phyloP scores from a whole-genome alignment of 192 early-diverging fungal species.

The Umbelopsis vinacea region DNA sequence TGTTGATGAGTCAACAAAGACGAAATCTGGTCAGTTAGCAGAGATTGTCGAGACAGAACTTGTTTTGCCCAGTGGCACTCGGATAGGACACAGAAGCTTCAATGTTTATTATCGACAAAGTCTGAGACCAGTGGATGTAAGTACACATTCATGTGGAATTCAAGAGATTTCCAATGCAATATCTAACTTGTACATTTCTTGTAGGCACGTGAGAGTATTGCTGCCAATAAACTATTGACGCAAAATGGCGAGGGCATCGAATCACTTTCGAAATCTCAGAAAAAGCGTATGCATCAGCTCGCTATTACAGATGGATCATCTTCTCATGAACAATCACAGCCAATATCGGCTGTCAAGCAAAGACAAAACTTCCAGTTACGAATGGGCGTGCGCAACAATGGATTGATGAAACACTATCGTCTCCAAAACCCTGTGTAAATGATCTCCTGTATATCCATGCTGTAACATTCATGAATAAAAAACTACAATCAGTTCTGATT shows the following conservation, averaged over 20 bases:
- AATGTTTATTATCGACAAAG: constrained; percentile 83
- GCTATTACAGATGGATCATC: constrained; percentile 16
- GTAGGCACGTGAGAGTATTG: constrained; percentile 57
- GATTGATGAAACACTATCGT: constrained; percentile 21
- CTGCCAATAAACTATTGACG: constrained; percentile 73
- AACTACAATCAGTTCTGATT: neutral
- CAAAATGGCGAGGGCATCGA: constrained; percentile 56
- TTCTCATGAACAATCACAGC: constrained; percentile 13
- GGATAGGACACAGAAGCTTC: constrained; percentile 78
- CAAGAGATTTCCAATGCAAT: neutral
- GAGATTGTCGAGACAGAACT: constrained; percentile 81
- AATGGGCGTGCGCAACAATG: constrained; percentile 16
- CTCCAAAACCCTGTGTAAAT: constrained; percentile 5
- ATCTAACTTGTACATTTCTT: neutral
- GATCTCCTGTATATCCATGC: neutral
- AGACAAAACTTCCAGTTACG: constrained; percentile 48
- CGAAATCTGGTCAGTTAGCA: constrained; percentile 31
- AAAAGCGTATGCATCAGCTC: neutral
- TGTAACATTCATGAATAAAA: constrained; percentile 19
- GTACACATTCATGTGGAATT: neutral
- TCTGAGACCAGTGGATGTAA: constrained; percentile 60
- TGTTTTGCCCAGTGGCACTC: constrained; percentile 78
- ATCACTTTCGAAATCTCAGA: constrained; percentile 25
- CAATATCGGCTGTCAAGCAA: constrained; percentile 58
- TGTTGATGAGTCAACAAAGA: constrained; percentile 39